Evolutionary conservation across 2,329 filamentous ascomycete species (phyloP).

Genomic region (Diaporthe citrichinensis): DNA sequence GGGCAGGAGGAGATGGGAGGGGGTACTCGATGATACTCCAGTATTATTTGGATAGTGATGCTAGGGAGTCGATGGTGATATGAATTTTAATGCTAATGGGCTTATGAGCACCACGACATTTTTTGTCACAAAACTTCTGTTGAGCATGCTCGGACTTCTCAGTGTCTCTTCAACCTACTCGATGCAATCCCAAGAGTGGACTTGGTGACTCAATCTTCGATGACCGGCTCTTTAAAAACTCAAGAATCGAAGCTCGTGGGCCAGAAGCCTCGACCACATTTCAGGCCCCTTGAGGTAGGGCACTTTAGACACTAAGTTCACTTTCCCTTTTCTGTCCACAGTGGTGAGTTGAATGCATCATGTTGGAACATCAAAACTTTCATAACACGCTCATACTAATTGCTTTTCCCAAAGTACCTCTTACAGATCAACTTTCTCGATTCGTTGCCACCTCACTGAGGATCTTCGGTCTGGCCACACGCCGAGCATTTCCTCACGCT

Average conservation of each 20-base stretch:
- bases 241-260: background rate
- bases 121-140: background rate
- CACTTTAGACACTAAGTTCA: background rate
- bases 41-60: conserved; percentile 28
- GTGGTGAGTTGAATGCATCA: background rate
- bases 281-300: background rate
- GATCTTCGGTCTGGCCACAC: conserved; percentile 40
- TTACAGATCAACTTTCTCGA: background rate
- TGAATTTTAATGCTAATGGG: conserved; percentile 24
- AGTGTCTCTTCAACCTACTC: too few relatives aligned
- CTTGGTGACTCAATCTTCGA: background rate
- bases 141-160: too few relatives aligned
- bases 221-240: too few relatives aligned
- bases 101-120: conserved; percentile 19
- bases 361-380: background rate
- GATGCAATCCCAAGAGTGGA: background rate
- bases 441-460: conserved; percentile 32
- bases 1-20: conserved; percentile 1
- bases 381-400: background rate
- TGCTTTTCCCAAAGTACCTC: background rate
- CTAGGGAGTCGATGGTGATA: conserved; percentile 33
- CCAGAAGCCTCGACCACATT: background rate
- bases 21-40: conserved; percentile 25
- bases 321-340: background rate
- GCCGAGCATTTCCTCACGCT: conserved; percentile 39